Base-by-base conservation (phyloP, 1,284 basidiomycete genomes). In the Cryptococcus depauperatus region DNA sequence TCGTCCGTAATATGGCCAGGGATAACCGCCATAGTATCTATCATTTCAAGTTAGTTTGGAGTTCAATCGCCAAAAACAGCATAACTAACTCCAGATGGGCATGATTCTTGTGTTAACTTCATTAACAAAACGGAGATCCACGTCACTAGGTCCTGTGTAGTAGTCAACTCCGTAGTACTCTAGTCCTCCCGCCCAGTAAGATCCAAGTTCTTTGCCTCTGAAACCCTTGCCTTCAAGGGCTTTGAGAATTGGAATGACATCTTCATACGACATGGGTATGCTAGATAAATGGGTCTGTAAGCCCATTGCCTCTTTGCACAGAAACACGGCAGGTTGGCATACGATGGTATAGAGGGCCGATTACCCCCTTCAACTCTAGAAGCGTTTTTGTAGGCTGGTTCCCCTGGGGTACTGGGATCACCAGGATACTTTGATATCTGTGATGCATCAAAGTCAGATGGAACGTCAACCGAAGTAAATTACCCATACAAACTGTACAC, bases 1-100 rank as follows among this genome's bases (percentile, higher is more conserved):
- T 95, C 88, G 58, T 91, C 82, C 52, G 79, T 77, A 55, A 95
- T 80, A 55, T 84, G 80, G 0, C 93, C 92, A 6, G 90, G 92
- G 50, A 97, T 87, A 30, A 83, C 77, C 3, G 82, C 87, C 80
- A 93, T 88, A 0, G 82, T 79, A 71, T 96, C 60, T 62, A 33
- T 23, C 13, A 33, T n/a, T n/a, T n/a, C n/a, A 33, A 13, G n/a
- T 9, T 8, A 8, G 25, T 22, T 42, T 26, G 47, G 37, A n/a
- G n/a, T 6, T 41, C 21, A 43, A 21, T 91, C 84, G 83, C 83
- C 43, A 85, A 2, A 25, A 2, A 11, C 18, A 37, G 47, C 35
- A 19, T 1, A 5, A 51, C 54, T 46, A 26, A 60, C 58, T 69
- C 67, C 68, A 70, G 34, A 70, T 61, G 13, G 59, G 58, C n/a